Percentiles rank a stretch among this genome's conserved stretches.
Evolutionary conservation across 768 basidiomycete genomes (phyloP).

Genomic region (Chlorophyllum brunneum): DNA sequence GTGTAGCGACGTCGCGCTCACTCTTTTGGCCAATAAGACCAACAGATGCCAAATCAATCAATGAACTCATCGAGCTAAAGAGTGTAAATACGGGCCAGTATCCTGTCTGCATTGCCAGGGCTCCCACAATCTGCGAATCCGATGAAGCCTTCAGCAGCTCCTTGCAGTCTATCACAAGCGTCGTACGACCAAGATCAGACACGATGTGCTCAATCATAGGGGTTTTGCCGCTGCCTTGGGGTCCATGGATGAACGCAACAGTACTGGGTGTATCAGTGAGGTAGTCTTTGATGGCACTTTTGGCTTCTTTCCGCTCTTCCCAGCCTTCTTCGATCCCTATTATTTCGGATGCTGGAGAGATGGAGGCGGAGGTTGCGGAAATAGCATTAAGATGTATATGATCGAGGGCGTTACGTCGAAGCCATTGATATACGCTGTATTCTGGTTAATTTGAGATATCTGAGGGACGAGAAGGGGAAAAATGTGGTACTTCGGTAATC

Average conservation of each 20-base stretch:
- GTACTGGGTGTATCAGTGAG: conserved; percentile 75
- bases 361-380: too few species aligned
- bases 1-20: too few species aligned
- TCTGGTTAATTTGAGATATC: conserved; percentile 34
- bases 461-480: neutral
- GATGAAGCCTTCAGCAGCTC: conserved; percentile 65
- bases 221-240: conserved; percentile 79
- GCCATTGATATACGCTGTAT: conserved; percentile 73
- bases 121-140: conserved; percentile 63
- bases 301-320: conserved; percentile 84
- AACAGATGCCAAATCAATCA: conserved; percentile 89
- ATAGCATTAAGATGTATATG: conserved; percentile 25
- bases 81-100: conserved; percentile 89
- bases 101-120: conserved; percentile 79
- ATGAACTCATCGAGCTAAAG: conserved; percentile 70
- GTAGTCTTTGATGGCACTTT: conserved; percentile 62
- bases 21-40: conserved; percentile 97
- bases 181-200: conserved; percentile 49
- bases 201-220: conserved; percentile 53
- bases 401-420: conserved; percentile 58
- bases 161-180: conserved; percentile 81
- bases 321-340: conserved; percentile 49
- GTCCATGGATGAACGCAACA: conserved; percentile 75
- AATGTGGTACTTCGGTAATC: conserved; percentile 58
- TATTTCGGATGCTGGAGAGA: conserved; percentile 21